Evolutionary conservation across 257 asterid genomes (phyloP).

Genomic region (Fraxinus quadrangulata): DNA sequence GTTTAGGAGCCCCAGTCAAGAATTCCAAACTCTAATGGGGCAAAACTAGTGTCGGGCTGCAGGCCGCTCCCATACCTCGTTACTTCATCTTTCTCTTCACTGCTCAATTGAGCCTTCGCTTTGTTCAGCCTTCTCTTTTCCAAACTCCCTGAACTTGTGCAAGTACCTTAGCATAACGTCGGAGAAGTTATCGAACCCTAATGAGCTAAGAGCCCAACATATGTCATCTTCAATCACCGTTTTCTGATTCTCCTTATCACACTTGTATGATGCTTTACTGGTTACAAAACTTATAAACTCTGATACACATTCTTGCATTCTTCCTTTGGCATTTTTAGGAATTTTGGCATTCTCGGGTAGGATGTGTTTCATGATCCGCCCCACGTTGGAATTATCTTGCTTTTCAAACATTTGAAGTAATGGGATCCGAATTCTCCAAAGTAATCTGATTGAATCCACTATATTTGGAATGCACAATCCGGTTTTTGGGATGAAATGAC

Average conservation of each 20-base stretch:
- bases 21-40: neutral
- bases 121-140: slow-evolving; percentile 35
- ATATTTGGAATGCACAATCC: too few species aligned
- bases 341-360: slow-evolving; percentile 58
- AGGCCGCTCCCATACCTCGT: neutral
- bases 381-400: slow-evolving; percentile 54
- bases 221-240: slow-evolving; percentile 64
- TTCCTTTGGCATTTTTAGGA: slow-evolving; percentile 43
- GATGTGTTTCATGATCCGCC: slow-evolving; percentile 63
- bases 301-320: slow-evolving; percentile 60
- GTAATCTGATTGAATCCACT: too few species aligned
- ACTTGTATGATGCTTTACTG: slow-evolving; percentile 51
- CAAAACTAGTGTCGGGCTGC: too few species aligned
- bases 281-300: slow-evolving; percentile 49
- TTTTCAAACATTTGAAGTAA: slow-evolving; percentile 36
- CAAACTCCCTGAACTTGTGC: slow-evolving; percentile 45
- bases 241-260: slow-evolving; percentile 26
- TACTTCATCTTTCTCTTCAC: slow-evolving; percentile 37
- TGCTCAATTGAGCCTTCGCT: slow-evolving; percentile 1
- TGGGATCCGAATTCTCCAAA: too few species aligned
- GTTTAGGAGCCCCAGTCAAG: neutral
- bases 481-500: too few species aligned
- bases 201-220: slow-evolving; percentile 55
- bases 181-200: slow-evolving; percentile 59
- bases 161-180: slow-evolving; percentile 47